A percentile compares a stretch with the other conserved stretches of the same genome.
These are phyloP conservation scores for Calonectria ilicicola DNA, from an alignment of 2,329 filamentous ascomycete species.

Conservation along the genomic window DNA sequence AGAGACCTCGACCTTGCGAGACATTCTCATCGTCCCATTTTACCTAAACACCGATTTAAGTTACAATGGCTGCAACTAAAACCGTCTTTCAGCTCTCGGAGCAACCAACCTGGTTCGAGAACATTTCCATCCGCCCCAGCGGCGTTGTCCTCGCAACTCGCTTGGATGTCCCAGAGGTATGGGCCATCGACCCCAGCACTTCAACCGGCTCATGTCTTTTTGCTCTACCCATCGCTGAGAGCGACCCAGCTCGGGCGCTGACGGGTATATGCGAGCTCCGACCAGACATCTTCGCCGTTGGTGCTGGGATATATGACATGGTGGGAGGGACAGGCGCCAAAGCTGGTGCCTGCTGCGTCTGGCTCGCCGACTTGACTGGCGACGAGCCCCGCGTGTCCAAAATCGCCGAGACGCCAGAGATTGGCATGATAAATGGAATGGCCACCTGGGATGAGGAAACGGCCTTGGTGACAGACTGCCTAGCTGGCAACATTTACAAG, in stretches of 20 bases:
- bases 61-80: constrained; percentile 15
- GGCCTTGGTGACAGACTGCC: constrained; percentile 31
- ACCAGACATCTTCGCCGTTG: constrained; percentile 33
- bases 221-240: constrained; percentile 12
- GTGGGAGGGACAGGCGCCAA: constrained; percentile 18
- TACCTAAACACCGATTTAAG: not conserved
- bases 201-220: constrained; percentile 26
- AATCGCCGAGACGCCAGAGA: constrained; percentile 10
- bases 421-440: constrained; percentile 36
- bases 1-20: not conserved
- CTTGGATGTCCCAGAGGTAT: constrained; percentile 35
- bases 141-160: constrained; percentile 33
- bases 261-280: constrained; percentile 34
- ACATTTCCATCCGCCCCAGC: constrained; percentile 29
- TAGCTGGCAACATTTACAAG: constrained; percentile 34
- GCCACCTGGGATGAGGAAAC: constrained; percentile 34
- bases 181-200: constrained; percentile 29
- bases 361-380: constrained; percentile 32
- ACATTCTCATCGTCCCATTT: not conserved
- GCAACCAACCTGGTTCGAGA: constrained; percentile 39
- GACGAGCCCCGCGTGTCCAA: constrained; percentile 16
- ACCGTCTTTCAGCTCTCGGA: constrained; percentile 34
- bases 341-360: constrained; percentile 28
- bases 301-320: constrained; percentile 30
- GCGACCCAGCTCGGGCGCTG: constrained; percentile 21